Evolutionary conservation across 2,329 filamentous ascomycete genomes (phyloP).

Genomic region (Metarhizium brunneum): DNA sequence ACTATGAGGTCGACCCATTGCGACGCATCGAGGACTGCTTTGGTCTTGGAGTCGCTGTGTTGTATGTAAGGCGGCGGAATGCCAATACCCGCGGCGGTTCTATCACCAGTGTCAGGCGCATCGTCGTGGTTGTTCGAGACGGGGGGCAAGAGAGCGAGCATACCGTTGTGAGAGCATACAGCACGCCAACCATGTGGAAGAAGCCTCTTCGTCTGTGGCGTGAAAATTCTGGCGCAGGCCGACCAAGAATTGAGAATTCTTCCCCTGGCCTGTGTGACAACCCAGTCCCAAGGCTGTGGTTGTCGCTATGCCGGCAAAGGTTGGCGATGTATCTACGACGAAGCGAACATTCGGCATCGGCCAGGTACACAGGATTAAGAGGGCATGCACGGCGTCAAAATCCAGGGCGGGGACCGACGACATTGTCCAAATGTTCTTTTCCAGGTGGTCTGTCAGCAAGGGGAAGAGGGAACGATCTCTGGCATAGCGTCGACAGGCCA

Average conservation of each 20-base stretch:
- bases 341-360: constrained; percentile 41
- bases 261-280: constrained; percentile 43
- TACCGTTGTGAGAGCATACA: constrained; percentile 43
- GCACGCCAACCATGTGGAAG: constrained; percentile 43
- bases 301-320: constrained; percentile 36
- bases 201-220: constrained; percentile 41
- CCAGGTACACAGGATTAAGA: constrained; percentile 43
- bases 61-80: constrained; percentile 41
- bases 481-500: constrained; percentile 39
- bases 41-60: constrained; percentile 35
- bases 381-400: constrained; percentile 39
- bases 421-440: constrained; percentile 34
- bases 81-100: constrained; percentile 33
- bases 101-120: constrained; percentile 7
- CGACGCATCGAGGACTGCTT: constrained; percentile 26
- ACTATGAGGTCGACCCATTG: constrained; percentile 34
- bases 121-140: background rate
- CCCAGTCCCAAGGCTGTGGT: constrained; percentile 40
- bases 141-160: background rate
- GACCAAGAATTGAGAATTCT: constrained; percentile 37
- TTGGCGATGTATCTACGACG: constrained; percentile 38
- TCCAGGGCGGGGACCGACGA: constrained; percentile 33
- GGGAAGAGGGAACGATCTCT: constrained; percentile 31
- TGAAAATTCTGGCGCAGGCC: constrained; percentile 32
- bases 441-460: constrained; percentile 37